Percentiles rank a stretch among this genome's conserved stretches.
phyloP scores from a whole-genome alignment of 345 rosid species.

The Pugionium cornutum region DNA sequence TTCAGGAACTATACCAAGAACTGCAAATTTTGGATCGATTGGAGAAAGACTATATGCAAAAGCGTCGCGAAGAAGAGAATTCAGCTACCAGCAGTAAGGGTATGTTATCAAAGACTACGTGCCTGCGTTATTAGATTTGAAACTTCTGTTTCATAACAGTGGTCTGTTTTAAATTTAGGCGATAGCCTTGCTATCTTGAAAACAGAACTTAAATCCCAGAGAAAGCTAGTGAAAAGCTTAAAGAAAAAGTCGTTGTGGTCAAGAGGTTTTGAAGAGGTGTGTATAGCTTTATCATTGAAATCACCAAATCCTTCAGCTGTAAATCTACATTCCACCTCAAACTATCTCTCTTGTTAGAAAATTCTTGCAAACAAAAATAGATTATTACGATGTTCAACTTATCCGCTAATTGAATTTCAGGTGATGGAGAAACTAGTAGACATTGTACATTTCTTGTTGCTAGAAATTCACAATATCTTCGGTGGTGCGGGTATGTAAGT shows the following conservation, averaged over 20 bases:
- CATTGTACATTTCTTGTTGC: constrained; percentile 75
- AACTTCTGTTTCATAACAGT: constrained; percentile 15
- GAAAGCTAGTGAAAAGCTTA: constrained; percentile 68
- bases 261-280: constrained; percentile 85
- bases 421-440: constrained; percentile 98
- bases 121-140: constrained; percentile 14
- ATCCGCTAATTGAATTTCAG: constrained; percentile 42
- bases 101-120: constrained; percentile 17
- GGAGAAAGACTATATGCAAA: constrained; percentile 77
- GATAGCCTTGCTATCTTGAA: constrained; percentile 59
- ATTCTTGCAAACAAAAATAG: not conserved
- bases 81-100: constrained; percentile 58
- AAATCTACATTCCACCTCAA: not conserved
- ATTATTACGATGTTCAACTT: constrained; percentile 5
- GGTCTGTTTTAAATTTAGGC: constrained; percentile 42
- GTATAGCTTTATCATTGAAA: constrained; percentile 22
- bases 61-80: constrained; percentile 67
- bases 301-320: constrained; percentile 15
- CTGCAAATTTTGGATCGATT: constrained; percentile 75
- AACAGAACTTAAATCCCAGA: constrained; percentile 76
- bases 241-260: constrained; percentile 91
- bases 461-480: constrained; percentile 74
- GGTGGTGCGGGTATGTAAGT: constrained; percentile 69
- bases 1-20: constrained; percentile 79
- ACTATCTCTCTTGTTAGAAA: too few relatives aligned